Conservation (phyloP, 345 rosid species). For the Pugionium dolabratum region DNA sequence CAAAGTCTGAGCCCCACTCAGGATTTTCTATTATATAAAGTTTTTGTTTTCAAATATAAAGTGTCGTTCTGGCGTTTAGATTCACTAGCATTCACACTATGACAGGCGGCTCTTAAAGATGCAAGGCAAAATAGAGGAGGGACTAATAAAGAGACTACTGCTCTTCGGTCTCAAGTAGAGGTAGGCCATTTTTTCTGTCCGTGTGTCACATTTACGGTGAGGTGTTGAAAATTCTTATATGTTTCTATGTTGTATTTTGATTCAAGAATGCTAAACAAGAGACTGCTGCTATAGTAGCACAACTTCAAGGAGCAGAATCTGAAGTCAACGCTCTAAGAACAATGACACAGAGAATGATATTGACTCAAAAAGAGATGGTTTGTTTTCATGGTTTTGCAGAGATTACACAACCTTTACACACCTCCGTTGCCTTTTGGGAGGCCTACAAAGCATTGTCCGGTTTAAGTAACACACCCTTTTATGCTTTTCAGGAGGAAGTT, state of each 20-base stretch:
- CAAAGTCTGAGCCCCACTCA: slow-evolving; percentile 6
- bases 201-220: slow-evolving; percentile 20
- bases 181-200: slow-evolving; percentile 39
- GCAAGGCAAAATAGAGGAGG: slow-evolving; percentile 64
- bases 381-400: slow-evolving; percentile 32
- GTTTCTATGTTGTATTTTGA: slow-evolving; percentile 40
- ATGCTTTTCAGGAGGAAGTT: slow-evolving; percentile 88
- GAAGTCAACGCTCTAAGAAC: slow-evolving; percentile 78
- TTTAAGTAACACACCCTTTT: slow-evolving; percentile 27
- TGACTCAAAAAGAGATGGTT: slow-evolving; percentile 98
- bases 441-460: slow-evolving; percentile 1
- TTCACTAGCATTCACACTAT: slow-evolving; percentile 23
- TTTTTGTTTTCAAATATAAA: slow-evolving; percentile 22
- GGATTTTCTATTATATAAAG: slow-evolving; percentile 2
- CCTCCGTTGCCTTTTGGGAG: not conserved
- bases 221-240: slow-evolving; percentile 9
- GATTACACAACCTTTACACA: no score
- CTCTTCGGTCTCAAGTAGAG: slow-evolving; percentile 77
- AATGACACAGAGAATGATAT: slow-evolving; percentile 96
- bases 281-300: slow-evolving; percentile 52
- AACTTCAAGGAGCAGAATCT: slow-evolving; percentile 75
- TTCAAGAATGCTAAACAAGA: slow-evolving; percentile 70
- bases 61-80: slow-evolving; percentile 20
- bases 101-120: slow-evolving; percentile 90
- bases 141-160: slow-evolving; percentile 60